Conservation (phyloP, 805 yeast genomes). For the Yarrowia deformans region DNA sequence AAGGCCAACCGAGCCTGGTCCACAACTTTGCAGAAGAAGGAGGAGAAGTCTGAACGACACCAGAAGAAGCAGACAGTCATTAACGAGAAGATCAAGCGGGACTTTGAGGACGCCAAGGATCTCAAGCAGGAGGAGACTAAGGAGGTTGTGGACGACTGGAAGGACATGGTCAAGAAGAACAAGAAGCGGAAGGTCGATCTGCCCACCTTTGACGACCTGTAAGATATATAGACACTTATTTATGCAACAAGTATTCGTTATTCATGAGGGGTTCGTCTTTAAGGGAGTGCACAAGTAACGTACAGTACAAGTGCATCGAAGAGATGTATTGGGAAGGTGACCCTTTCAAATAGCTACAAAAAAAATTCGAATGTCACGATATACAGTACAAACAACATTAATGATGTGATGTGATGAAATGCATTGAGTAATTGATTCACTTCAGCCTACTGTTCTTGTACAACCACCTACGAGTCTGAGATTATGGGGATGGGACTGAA, state of each 20-base stretch:
- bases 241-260: not conserved
- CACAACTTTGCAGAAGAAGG: conserved; percentile 67
- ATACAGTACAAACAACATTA: not conserved
- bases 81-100: conserved; percentile 60
- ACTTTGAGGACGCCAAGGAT: conserved; percentile 54
- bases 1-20: conserved; percentile 79
- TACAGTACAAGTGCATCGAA: too few relatives aligned
- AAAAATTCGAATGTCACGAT: too few relatives aligned
- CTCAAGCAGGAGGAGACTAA: conserved; percentile 50
- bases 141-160: conserved; percentile 79
- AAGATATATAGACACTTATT: conserved; percentile 35
- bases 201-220: conserved; percentile 46
- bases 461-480: not conserved
- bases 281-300: not conserved
- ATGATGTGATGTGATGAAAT: not conserved
- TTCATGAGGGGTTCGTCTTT: not conserved
- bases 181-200: conserved; percentile 56
- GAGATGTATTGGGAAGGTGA: too few relatives aligned
- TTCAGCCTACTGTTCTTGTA: not conserved
- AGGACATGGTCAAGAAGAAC: conserved; percentile 71
- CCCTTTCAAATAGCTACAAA: too few relatives aligned
- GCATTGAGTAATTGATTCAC: not conserved
- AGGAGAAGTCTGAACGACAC: conserved; percentile 65
- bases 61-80: conserved; percentile 71
- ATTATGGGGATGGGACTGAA: conserved; percentile 38